phyloP scores from a whole-genome alignment of 176 grass and related monocot species.

The barley (Hordeum vulgare) region DNA sequence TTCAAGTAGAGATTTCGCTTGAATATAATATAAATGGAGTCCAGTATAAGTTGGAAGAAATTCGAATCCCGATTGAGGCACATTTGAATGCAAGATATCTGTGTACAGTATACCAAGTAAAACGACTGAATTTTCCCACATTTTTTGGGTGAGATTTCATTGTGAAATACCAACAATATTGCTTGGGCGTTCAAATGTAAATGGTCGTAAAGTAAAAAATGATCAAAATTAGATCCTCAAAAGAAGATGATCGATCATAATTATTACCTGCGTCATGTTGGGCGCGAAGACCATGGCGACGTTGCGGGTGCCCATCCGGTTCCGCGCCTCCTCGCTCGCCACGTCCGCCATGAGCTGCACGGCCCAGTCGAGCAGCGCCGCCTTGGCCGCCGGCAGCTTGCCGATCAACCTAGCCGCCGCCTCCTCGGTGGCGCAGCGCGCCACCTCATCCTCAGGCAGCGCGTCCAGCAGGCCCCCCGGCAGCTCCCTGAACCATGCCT shows the following conservation, averaged over 20 bases:
- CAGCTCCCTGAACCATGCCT: constrained; percentile 96
- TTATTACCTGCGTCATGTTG: constrained; percentile 85
- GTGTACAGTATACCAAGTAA: too few relatives aligned
- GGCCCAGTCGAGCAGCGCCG: constrained; percentile 85
- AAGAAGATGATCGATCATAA: too few relatives aligned
- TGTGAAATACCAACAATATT: neutral
- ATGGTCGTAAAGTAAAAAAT: too few relatives aligned
- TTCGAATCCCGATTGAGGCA: neutral
- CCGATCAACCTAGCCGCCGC: constrained; percentile 36
- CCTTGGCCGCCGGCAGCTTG: constrained; percentile 35
- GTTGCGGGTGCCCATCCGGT: constrained; percentile 89
- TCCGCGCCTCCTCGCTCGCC: constrained; percentile 49
- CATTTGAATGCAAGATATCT: too few relatives aligned
- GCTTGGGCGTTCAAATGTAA: neutral
- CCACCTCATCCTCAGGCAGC: constrained; percentile 58
- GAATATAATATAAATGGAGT: too few relatives aligned
- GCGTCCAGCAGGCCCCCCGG: constrained; percentile 65
- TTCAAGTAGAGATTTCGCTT: neutral
- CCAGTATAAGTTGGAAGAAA: neutral
- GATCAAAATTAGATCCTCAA: neutral
- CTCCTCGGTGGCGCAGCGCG: constrained; percentile 53
- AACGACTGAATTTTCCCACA: too few relatives aligned
- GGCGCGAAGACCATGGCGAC: constrained; percentile 91
- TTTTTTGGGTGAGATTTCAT: neutral
- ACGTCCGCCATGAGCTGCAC: constrained; percentile 89